Conservation (phyloP, 2,329 filamentous ascomycete species). For the Ophiostoma triangulosporum region DNA sequence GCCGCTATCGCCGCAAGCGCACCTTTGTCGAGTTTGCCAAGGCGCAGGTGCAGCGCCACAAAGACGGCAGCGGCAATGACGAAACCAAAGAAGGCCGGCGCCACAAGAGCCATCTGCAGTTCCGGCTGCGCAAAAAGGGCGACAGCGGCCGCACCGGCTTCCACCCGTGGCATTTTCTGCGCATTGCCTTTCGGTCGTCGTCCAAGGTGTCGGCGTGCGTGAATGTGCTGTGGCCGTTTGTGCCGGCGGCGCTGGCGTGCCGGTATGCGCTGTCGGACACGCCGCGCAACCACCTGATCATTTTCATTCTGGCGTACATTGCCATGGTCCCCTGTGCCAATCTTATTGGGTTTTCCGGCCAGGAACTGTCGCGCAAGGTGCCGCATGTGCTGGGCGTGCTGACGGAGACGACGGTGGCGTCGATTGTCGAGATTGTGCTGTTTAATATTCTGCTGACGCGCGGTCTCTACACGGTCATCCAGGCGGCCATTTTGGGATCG, state of each 20-base stretch:
- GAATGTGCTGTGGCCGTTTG: constrained; percentile 63
- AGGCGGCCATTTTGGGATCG: constrained; percentile 71
- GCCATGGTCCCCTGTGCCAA: constrained; percentile 69
- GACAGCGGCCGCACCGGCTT: constrained; percentile 57
- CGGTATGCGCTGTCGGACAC: constrained; percentile 25
- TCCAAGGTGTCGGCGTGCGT: constrained; percentile 49
- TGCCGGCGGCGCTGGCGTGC: constrained; percentile 57
- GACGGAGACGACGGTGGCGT: constrained; percentile 50
- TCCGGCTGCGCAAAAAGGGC: constrained; percentile 26
- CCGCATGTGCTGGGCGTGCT: constrained; percentile 58
- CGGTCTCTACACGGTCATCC: constrained; percentile 54
- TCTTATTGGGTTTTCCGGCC: constrained; percentile 59
- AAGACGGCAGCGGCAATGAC: background rate
- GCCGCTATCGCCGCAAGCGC: background rate
- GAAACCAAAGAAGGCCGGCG: background rate
- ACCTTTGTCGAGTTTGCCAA: background rate
- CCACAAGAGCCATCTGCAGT: constrained; percentile 5
- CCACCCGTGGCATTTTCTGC: constrained; percentile 49
- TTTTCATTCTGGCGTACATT: constrained; percentile 60
- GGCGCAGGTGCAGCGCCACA: background rate
- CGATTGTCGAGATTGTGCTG: constrained; percentile 67
- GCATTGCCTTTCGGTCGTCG: constrained; percentile 49
- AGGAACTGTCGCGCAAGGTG: constrained; percentile 59
- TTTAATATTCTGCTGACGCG: constrained; percentile 58
- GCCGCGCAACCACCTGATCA: constrained; percentile 37